A percentile compares a stretch with the other conserved stretches of the same genome.
Evolutionary conservation across 2,329 filamentous ascomycete species (phyloP).

Genomic region (Epichloe bromicola): DNA sequence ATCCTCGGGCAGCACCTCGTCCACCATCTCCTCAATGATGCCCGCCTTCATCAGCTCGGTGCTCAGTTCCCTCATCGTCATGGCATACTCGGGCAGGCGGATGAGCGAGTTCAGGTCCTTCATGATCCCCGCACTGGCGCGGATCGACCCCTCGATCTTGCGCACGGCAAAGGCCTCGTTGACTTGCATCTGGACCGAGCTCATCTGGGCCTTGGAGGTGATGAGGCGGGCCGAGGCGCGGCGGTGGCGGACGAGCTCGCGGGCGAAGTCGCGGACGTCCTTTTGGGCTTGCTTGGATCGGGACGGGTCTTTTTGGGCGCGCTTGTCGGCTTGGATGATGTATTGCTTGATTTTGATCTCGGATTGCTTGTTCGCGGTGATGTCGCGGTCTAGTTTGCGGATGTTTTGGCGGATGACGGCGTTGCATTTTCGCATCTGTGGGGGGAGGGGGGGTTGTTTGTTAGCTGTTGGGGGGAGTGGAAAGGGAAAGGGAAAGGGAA

Average conservation of each 20-base stretch:
- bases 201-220: conserved; percentile 83
- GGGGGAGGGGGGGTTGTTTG: background rate
- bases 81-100: conserved; percentile 69
- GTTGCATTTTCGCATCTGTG: conserved; percentile 89
- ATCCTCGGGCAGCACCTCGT: conserved; percentile 69
- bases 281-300: conserved; percentile 66
- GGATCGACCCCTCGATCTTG: conserved; percentile 89
- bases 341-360: conserved; percentile 76
- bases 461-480: background rate
- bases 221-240: conserved; percentile 61
- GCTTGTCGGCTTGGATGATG: conserved; percentile 71
- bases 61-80: conserved; percentile 79
- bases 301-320: conserved; percentile 66
- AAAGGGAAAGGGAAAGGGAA: conserved; percentile 4
- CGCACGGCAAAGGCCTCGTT: conserved; percentile 90
- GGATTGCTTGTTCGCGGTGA: conserved; percentile 61
- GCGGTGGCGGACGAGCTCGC: conserved; percentile 73
- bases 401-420: conserved; percentile 77
- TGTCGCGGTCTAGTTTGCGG: conserved; percentile 90
- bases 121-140: conserved; percentile 83
- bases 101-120: conserved; percentile 86
- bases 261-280: conserved; percentile 79
- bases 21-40: conserved; percentile 96
- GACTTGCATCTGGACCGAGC: conserved; percentile 93
- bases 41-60: conserved; percentile 86